Evolutionary conservation across 2,329 filamentous ascomycete species (phyloP).

Genomic region (Colletotrichum zoysiae): DNA sequence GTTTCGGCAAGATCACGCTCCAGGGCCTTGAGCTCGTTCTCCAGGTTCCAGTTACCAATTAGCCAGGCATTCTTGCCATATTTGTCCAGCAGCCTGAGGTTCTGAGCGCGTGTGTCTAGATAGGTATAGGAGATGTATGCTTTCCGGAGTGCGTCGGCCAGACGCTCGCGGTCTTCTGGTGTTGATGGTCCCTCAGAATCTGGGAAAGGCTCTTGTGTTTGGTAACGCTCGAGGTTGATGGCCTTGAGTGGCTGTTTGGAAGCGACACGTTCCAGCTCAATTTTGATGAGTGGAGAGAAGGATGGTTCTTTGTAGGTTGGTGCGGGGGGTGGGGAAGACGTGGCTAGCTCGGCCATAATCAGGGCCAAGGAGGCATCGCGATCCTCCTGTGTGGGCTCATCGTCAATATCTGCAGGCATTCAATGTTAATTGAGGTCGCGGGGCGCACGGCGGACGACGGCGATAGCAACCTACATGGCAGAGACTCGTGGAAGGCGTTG

Average conservation of each 20-base stretch:
- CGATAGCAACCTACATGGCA: conserved; percentile 75
- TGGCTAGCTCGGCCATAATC: conserved; percentile 74
- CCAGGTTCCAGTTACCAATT: conserved; percentile 83
- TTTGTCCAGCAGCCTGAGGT: conserved; percentile 80
- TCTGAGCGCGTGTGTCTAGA: conserved; percentile 62
- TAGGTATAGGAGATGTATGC: conserved; percentile 66
- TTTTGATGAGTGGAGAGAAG: conserved; percentile 75
- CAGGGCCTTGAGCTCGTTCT: conserved; percentile 75
- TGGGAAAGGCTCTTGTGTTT: conserved; percentile 70
- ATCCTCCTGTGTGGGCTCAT: conserved; percentile 72
- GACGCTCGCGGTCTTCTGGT: conserved; percentile 66
- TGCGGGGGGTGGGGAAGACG: conserved; percentile 58
- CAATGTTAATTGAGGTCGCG: conserved; percentile 30
- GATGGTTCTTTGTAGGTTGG: conserved; percentile 66
- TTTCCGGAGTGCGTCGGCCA: conserved; percentile 71
- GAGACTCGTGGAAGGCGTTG: conserved; percentile 75
- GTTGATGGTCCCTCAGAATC: conserved; percentile 41
- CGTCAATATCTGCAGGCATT: conserved; percentile 79
- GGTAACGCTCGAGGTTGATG: conserved; percentile 86
- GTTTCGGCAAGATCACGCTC: conserved; percentile 80
- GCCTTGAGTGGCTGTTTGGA: conserved; percentile 65
- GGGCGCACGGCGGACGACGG: conserved; percentile 19
- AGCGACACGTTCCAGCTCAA: conserved; percentile 77
- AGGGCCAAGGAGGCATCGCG: conserved; percentile 77
- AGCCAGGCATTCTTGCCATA: conserved; percentile 95